These are phyloP conservation scores for Mucor indicus DNA, from an alignment of 371 early-diverging fungal genomes.

Conservation along the genomic window DNA sequence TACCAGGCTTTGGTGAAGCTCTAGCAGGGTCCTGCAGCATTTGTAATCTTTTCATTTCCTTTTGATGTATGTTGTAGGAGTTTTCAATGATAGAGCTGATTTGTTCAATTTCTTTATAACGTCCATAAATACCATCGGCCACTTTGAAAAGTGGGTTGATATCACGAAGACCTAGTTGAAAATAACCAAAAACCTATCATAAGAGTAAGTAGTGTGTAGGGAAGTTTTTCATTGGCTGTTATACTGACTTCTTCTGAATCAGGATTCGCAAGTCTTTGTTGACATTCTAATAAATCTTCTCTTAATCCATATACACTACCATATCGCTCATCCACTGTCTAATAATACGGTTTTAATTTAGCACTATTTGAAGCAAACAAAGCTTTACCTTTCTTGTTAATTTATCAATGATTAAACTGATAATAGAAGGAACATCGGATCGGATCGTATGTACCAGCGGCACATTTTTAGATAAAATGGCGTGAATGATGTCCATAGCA, in stretches of 20 bases:
- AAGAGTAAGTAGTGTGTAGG: too few relatives aligned
- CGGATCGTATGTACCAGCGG: constrained; percentile 46
- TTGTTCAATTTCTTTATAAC: constrained; percentile 33
- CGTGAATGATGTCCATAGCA: constrained; percentile 51
- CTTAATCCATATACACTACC: constrained; percentile 53
- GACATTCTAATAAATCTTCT: constrained; percentile 50
- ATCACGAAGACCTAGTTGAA: constrained; percentile 37
- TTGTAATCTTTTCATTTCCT: constrained; percentile 11
- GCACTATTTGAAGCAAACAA: background rate
- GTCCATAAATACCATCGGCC: constrained; percentile 31
- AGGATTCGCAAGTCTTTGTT: constrained; percentile 22
- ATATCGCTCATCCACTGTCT: constrained; percentile 57
- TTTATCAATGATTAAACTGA: constrained; percentile 54
- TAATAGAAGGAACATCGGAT: constrained; percentile 48
- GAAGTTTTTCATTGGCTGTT: constrained; percentile 1
- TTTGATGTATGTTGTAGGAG: constrained; percentile 14
- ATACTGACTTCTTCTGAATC: constrained; percentile 18
- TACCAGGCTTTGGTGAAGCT: background rate
- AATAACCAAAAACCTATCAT: constrained; percentile 33
- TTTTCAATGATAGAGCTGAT: constrained; percentile 23
- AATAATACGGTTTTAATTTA: background rate
- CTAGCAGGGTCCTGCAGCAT: background rate
- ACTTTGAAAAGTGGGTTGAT: constrained; percentile 43
- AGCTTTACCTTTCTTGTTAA: constrained; percentile 51
- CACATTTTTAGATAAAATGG: constrained; percentile 48